Conservation (phyloP, 331 rosid species). For the Rhamnella rubrinervis region DNA sequence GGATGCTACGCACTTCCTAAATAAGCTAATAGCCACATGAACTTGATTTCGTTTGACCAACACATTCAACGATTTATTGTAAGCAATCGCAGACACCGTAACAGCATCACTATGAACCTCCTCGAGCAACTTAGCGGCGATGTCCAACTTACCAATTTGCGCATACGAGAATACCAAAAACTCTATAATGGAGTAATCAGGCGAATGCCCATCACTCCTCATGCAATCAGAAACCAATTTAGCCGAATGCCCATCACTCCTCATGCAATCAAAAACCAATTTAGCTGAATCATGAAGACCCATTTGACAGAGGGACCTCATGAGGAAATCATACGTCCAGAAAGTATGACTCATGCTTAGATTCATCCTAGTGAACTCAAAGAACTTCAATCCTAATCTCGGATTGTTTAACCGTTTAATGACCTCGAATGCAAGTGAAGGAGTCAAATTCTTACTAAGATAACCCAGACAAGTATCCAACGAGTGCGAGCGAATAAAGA, state of each 20-base stretch:
- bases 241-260: conserved; percentile 63
- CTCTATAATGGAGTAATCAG: conserved; percentile 50
- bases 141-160: conserved; percentile 46
- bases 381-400: conserved; percentile 50
- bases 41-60: conserved; percentile 53
- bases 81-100: conserved; percentile 45
- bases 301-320: conserved; percentile 67
- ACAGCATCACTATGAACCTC: conserved; percentile 47
- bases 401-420: conserved; percentile 54
- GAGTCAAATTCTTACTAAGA: conserved; percentile 55
- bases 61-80: conserved; percentile 56
- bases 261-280: conserved; percentile 74
- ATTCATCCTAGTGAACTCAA: conserved; percentile 56
- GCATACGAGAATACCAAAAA: conserved; percentile 68
- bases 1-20: conserved; percentile 52
- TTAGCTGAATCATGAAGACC: conserved; percentile 60
- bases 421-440: conserved; percentile 60
- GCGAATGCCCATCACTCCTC: conserved; percentile 65
- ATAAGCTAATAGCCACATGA: conserved; percentile 54
- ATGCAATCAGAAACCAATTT: conserved; percentile 71
- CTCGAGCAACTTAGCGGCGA: conserved; percentile 52
- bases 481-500: conserved; percentile 53
- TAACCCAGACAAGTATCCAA: conserved; percentile 53
- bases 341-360: conserved; percentile 47
- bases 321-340: conserved; percentile 56